phyloP scores from a whole-genome alignment of 2,329 filamentous ascomycete species.

The Cyclaneusma minus region DNA sequence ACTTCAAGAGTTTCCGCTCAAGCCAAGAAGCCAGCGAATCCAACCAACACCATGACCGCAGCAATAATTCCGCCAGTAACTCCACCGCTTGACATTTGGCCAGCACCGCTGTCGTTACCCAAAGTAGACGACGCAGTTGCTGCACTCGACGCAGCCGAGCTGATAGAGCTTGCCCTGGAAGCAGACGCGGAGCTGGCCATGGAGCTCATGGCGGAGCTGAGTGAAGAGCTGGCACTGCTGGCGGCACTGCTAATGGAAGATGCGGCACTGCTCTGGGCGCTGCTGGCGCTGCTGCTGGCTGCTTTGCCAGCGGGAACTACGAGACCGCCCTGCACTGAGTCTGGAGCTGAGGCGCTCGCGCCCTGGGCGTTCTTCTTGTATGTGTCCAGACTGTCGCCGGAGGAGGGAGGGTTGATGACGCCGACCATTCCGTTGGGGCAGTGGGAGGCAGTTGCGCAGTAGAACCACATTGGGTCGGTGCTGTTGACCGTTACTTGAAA shows the following conservation, averaged over 20 bases:
- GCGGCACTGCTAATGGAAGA: too few species aligned
- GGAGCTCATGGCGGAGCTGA: too few species aligned
- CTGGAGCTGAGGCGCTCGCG: conserved; percentile 3
- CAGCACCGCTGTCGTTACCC: background rate
- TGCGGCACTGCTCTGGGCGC: too few species aligned
- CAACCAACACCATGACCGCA: background rate
- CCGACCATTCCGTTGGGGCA: conserved; percentile 27
- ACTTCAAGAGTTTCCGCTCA: too few species aligned
- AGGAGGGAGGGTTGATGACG: conserved; percentile 24
- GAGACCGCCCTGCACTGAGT: conserved; percentile 9
- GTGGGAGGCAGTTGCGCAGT: conserved; percentile 23
- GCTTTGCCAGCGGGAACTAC: conserved; percentile 4
- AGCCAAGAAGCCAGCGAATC: too few species aligned
- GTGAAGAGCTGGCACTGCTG: too few species aligned
- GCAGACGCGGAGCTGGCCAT: background rate
- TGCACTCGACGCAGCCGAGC: background rate
- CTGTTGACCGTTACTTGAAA: conserved; percentile 22
- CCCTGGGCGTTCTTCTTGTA: conserved; percentile 7
- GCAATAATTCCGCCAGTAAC: background rate
- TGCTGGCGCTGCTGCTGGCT: background rate
- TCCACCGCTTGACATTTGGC: too few species aligned
- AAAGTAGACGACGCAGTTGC: background rate
- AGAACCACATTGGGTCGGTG: conserved; percentile 26
- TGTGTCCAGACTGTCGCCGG: conserved; percentile 6
- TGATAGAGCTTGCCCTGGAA: background rate